Conservation (phyloP, 2,329 filamentous ascomycete genomes). For the Paraphoma chrysanthemicola region DNA sequence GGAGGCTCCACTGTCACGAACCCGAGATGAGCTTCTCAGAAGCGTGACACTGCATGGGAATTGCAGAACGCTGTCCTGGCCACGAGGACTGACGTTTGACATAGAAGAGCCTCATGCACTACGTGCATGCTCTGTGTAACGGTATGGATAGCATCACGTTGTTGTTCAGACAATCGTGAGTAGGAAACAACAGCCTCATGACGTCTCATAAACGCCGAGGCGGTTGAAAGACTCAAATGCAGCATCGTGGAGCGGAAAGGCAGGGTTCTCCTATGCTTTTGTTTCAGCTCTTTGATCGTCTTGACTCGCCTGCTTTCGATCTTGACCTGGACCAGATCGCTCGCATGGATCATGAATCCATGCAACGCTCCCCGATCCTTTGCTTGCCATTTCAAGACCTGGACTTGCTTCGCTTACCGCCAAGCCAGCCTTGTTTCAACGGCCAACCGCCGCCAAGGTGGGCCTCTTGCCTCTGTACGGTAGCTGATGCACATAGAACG, state of each 20-base stretch:
- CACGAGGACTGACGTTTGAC: slow-evolving; percentile 2
- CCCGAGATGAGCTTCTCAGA: background rate
- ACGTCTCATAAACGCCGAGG: background rate
- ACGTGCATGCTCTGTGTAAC: background rate
- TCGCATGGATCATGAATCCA: background rate
- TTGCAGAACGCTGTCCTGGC: background rate
- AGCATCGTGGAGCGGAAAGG: background rate
- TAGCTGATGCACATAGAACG: slow-evolving; percentile 17
- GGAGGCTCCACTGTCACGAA: background rate
- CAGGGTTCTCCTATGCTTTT: background rate
- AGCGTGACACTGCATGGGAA: background rate
- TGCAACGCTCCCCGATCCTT: background rate
- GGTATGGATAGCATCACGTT: background rate
- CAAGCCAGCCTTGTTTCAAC: slow-evolving; percentile 18
- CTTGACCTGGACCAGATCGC: background rate
- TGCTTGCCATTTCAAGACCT: background rate
- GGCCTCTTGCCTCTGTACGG: slow-evolving; percentile 17
- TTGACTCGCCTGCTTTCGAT: background rate
- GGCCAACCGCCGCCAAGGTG: slow-evolving; percentile 21
- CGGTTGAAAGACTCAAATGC: background rate
- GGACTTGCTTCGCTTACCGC: background rate
- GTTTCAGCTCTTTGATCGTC: slow-evolving; percentile 3
- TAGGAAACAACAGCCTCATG: background rate
- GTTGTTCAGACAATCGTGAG: background rate
- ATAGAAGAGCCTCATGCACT: slow-evolving; percentile 1